A percentile compares a stretch with the other conserved stretches of the same genome.
Evolutionary conservation across 2,329 filamentous ascomycete genomes (phyloP).

Genomic region (Aspergillus thermomutatus): DNA sequence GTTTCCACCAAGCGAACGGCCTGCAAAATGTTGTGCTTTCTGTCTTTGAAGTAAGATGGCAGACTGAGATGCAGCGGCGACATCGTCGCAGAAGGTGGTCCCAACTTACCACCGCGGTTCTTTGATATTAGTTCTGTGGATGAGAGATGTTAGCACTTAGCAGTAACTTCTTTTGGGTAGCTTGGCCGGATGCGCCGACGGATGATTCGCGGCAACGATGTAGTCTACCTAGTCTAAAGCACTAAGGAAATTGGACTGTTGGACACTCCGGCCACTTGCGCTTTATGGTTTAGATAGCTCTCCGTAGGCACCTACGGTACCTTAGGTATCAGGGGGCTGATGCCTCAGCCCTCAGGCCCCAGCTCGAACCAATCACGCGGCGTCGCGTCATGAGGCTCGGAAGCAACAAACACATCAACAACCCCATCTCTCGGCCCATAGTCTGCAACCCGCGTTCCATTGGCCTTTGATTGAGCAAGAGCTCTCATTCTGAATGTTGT

Average conservation of each 20-base stretch:
- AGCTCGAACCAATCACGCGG: not conserved
- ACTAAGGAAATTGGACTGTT: not conserved
- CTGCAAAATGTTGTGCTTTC: not conserved
- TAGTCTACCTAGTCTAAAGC: not conserved
- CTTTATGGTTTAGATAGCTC: not conserved
- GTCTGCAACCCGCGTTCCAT: not conserved
- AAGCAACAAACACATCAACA: slow-evolving; percentile 16
- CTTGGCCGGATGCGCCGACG: not conserved
- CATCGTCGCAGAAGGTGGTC: slow-evolving; percentile 1
- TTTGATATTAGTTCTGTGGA: not conserved
- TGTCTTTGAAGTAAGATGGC: not conserved
- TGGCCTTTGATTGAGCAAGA: slow-evolving; percentile 9
- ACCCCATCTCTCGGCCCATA: slow-evolving; percentile 4
- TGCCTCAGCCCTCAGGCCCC: slow-evolving; percentile 18
- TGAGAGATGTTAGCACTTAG: not conserved
- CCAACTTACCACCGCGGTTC: too few species aligned
- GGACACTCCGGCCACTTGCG: not conserved
- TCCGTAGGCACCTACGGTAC: too few species aligned
- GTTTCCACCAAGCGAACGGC: not conserved
- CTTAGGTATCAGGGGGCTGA: not conserved
- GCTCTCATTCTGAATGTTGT: slow-evolving; percentile 9
- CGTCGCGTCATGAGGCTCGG: slow-evolving; percentile 16
- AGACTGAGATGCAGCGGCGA: not conserved
- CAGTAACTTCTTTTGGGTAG: not conserved
- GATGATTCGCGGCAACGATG: not conserved